Evolutionary conservation across 257 asterid species (phyloP).

Genomic region (Nicotiana otophora): DNA sequence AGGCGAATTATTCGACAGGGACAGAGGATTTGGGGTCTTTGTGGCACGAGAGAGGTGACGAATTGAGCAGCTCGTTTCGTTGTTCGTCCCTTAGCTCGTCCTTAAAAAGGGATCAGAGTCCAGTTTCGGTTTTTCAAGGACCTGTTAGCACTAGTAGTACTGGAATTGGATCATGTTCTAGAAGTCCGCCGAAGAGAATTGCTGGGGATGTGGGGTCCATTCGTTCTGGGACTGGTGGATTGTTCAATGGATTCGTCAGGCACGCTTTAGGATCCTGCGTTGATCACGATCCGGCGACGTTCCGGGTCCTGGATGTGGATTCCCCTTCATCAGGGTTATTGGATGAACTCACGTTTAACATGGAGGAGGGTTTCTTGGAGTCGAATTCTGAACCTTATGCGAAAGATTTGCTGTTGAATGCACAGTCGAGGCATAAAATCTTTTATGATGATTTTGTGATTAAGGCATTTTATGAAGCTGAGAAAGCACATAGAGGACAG

Average conservation of each 20-base stretch:
- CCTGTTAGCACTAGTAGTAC: constrained; percentile 30
- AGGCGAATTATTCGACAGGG: constrained; percentile 45
- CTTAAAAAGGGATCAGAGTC: constrained; percentile 83
- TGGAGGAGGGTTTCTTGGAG: constrained; percentile 60
- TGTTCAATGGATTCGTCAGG: constrained; percentile 64
- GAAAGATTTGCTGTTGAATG: constrained; percentile 55
- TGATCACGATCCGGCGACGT: constrained; percentile 46
- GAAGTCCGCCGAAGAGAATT: constrained; percentile 54
- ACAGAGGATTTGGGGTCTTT: constrained; percentile 67
- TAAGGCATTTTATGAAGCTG: constrained; percentile 79
- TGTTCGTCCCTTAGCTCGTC: constrained; percentile 64
- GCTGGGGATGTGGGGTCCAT: constrained; percentile 44
- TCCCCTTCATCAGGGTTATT: constrained; percentile 26
- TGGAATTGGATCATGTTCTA: constrained; percentile 43
- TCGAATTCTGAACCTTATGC: constrained; percentile 50
- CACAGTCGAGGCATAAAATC: constrained; percentile 65
- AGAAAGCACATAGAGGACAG: constrained; percentile 80
- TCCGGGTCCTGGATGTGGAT: constrained; percentile 33
- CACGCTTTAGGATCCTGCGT: constrained; percentile 71
- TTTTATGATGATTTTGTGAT: constrained; percentile 69
- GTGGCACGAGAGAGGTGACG: constrained; percentile 79
- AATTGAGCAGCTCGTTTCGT: constrained; percentile 60
- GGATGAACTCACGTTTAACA: constrained; percentile 77
- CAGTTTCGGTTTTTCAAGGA: constrained; percentile 89
- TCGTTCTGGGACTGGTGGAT: constrained; percentile 47